Base-by-base conservation (phyloP, 176 grass and related monocot genomes). In the Calamus simplicifolius region DNA sequence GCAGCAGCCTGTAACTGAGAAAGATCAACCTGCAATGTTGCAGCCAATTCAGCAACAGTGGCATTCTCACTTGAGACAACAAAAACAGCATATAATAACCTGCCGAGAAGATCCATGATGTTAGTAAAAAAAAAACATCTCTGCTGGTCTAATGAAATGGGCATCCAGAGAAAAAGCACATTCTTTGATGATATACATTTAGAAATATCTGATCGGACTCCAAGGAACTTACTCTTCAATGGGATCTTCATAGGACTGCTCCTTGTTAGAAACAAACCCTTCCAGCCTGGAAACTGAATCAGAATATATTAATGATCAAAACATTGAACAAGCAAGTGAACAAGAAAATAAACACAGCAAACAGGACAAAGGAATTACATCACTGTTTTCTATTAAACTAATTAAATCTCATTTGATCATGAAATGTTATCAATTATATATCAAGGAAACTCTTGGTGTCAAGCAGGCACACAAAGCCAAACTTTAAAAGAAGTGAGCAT, bases 231-330 rank as follows among this genome's bases (percentile, higher is more conserved):
- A 97, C 93, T 92, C 93, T 80, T 97, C 93, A 67, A 97, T 97
- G 54, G 93, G 93, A 63, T 97, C 87, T 80, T 97, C 93, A 57
- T 97, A 91, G 51, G 82, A 85, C 62, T 97, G 93, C 58, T 97
- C 93, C 81, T 83, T 89, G 69, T 97, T 97, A 67, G 93, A 97
- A 72, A 91, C 84, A 69, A 97, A 97, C 12, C 81, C 85, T 91
- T 97, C 93, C 19, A 97, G 78, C 75, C 87, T 91, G 70, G 93
- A 97, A 88, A 97, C 93, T 97, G 81, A 78, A 88, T 54, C 69
- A 54, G 68, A 6, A 67, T 21, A 53, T 72, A 59, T 35, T 52
- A 74, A 66, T 49, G 21, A 83, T 55, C 15, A 51, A 61, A 50
- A 54, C 54, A 53, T 72, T 19, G 38, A 27, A 68, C 25, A 48